A percentile compares a stretch with the other conserved stretches of the same genome.
phyloP scores from a whole-genome alignment of 192 early-diverging fungal genomes.

The Kappamyces sp. region DNA sequence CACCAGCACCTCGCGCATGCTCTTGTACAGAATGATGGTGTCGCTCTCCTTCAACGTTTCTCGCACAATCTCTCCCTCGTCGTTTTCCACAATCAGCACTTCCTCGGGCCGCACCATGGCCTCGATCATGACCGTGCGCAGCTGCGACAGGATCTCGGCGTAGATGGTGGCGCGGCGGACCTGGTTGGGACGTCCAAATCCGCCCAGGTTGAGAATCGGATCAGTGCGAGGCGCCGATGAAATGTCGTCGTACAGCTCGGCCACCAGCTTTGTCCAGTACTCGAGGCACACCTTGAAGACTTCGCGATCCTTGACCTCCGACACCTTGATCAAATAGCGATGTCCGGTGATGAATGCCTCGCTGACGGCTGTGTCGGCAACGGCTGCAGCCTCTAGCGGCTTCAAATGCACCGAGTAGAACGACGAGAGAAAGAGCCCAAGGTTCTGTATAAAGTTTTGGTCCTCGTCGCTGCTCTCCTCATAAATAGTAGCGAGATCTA shows the following conservation, averaged over 20 bases:
- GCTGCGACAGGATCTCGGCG: slow-evolving; percentile 69
- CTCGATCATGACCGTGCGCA: slow-evolving; percentile 96
- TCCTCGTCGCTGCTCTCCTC: slow-evolving; percentile 81
- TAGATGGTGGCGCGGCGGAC: slow-evolving; percentile 72
- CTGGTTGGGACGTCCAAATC: slow-evolving; percentile 15
- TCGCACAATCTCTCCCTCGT: slow-evolving; percentile 98
- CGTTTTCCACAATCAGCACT: slow-evolving; percentile 95
- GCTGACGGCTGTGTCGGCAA: slow-evolving; percentile 5
- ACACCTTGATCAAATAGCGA: slow-evolving; percentile 83
- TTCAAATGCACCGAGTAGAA: slow-evolving; percentile 79
- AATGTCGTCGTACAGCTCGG: slow-evolving; percentile 85
- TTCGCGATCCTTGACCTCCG: slow-evolving; percentile 90
- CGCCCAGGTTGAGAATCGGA: slow-evolving; percentile 59
- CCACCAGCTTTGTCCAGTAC: slow-evolving; percentile 92
- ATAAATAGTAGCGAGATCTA: slow-evolving; percentile 77
- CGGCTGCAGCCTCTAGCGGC: slow-evolving; percentile 31
- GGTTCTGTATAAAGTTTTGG: slow-evolving; percentile 94
- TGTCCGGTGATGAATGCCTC: slow-evolving; percentile 65
- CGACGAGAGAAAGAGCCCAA: slow-evolving; percentile 85
- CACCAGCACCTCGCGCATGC: slow-evolving; percentile 93
- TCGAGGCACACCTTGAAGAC: slow-evolving; percentile 97
- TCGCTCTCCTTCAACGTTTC: slow-evolving; percentile 97
- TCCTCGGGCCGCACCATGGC: slow-evolving; percentile 99
- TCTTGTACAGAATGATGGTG: slow-evolving; percentile 97
- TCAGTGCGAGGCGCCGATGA: slow-evolving; percentile 48